A percentile compares a stretch with the other conserved stretches of the same genome.
Evolutionary conservation across 176 grass and related monocot genomes (phyloP).

Genomic region (Bolboschoenus planiculmis): DNA sequence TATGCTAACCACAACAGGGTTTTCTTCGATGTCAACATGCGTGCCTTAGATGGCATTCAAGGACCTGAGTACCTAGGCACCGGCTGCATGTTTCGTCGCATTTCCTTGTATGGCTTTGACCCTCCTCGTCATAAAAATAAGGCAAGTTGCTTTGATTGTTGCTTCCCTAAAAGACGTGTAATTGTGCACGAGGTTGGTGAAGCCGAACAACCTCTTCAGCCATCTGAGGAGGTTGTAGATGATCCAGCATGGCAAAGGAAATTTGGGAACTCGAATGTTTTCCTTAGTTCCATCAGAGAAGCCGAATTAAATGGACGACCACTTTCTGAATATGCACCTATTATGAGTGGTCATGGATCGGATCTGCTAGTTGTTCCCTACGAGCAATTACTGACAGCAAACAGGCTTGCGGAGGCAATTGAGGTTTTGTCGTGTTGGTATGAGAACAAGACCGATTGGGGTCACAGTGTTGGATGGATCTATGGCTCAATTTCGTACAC

Average conservation of each 20-base stretch:
- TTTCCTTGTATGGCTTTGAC: conserved; percentile 25
- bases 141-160: conserved; percentile 11
- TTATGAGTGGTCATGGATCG: background rate
- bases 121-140: conserved; percentile 17
- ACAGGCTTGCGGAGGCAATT: conserved; percentile 20
- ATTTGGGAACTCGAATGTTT: conserved; percentile 14
- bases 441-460: conserved; percentile 22
- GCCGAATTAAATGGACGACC: conserved; percentile 16
- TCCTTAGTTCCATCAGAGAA: conserved; percentile 22
- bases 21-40: conserved; percentile 21
- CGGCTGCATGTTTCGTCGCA: conserved; percentile 26
- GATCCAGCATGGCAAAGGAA: conserved; percentile 6
- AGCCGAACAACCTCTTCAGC: conserved; percentile 25
- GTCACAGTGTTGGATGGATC: conserved; percentile 18
- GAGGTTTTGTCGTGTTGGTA: conserved; percentile 22
- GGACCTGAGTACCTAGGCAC: conserved; percentile 24
- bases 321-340: conserved; percentile 1
- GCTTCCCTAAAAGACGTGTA: conserved; percentile 9
- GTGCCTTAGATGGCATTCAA: conserved; percentile 24
- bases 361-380: background rate
- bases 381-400: conserved; percentile 5
- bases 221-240: background rate
- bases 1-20: conserved; percentile 21
- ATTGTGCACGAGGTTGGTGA: conserved; percentile 8
- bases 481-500: conserved; percentile 19